phyloP scores from a whole-genome alignment of 192 early-diverging fungal species.

The Entomortierella chlamydospora region DNA sequence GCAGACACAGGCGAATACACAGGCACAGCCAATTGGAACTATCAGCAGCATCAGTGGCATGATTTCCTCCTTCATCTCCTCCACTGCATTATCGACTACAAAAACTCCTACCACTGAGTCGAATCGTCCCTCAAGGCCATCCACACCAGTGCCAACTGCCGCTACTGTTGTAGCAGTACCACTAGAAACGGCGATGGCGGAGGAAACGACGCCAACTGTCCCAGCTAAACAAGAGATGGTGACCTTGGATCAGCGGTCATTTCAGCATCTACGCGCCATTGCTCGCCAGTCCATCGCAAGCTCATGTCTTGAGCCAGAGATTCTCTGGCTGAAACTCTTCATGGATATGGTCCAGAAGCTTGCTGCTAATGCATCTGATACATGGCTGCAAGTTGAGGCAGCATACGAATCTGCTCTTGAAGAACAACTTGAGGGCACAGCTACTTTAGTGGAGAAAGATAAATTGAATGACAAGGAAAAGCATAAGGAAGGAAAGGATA shows the following conservation, averaged over 20 bases:
- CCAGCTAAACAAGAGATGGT: not conserved
- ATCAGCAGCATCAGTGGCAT: conserved; percentile 7
- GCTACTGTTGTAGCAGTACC: not conserved
- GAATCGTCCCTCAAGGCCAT: conserved; percentile 6
- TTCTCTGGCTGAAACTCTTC: conserved; percentile 43
- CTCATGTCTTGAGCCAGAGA: conserved; percentile 45
- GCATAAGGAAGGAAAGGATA: not conserved
- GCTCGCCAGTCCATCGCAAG: conserved; percentile 49
- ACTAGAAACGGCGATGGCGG: not conserved
- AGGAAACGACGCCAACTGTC: not conserved
- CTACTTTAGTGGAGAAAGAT: not conserved
- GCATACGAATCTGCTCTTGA: conserved; percentile 13
- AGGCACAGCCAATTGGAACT: not conserved
- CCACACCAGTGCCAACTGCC: conserved; percentile 3
- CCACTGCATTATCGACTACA: not conserved
- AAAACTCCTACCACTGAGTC: not conserved
- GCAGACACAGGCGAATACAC: not conserved
- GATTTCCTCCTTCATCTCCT: conserved; percentile 5
- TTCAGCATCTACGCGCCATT: conserved; percentile 46
- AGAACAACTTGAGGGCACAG: not conserved
- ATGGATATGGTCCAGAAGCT: conserved; percentile 50
- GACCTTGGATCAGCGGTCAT: conserved; percentile 34
- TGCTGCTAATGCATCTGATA: conserved; percentile 31
- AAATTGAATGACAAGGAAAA: conserved; percentile 8
- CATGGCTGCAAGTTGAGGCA: conserved; percentile 42